Evolutionary conservation across 164 flowering plant genomes (phyloP).

Genomic region (Nymphaea thermarum): DNA sequence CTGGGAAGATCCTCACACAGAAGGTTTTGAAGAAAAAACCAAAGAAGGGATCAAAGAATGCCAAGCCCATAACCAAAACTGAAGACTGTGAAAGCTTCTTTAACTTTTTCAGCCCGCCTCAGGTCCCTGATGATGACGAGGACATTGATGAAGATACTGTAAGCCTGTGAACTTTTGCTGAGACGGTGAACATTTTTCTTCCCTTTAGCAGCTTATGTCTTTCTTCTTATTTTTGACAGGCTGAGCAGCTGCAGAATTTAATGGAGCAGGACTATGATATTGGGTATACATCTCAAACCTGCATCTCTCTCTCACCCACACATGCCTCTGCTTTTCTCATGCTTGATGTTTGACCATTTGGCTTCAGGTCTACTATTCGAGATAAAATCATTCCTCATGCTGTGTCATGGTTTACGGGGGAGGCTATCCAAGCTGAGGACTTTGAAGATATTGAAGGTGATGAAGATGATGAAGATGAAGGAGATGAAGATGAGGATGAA

Average conservation of each 20-base stretch:
- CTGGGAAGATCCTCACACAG: conserved; percentile 30
- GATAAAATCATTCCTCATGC: conserved; percentile 90
- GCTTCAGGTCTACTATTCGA: conserved; percentile 52
- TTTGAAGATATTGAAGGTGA: conserved; percentile 33
- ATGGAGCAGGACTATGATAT: conserved; percentile 39
- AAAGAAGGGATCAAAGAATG: conserved; percentile 28
- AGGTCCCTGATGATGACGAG: conserved; percentile 26
- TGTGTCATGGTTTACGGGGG: conserved; percentile 83
- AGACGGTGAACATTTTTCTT: not conserved
- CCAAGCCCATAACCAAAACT: conserved; percentile 31
- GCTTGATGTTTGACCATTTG: not conserved
- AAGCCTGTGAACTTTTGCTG: conserved; percentile 4
- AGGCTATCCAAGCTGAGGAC: conserved; percentile 57
- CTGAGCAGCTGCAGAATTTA: conserved; percentile 31
- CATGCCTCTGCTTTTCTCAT: not conserved
- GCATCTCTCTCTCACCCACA: not conserved
- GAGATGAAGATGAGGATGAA: conserved; percentile 48
- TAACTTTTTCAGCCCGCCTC: conserved; percentile 28
- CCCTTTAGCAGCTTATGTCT: not conserved
- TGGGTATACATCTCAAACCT: conserved; percentile 18
- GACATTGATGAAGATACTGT: conserved; percentile 25
- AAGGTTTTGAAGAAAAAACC: conserved; percentile 32
- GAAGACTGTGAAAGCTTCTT: conserved; percentile 39
- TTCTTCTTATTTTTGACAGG: conserved; percentile 12
- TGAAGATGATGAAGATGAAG: conserved; percentile 51